Evolutionary conservation across 2,329 filamentous ascomycete species (phyloP), one percentile per base, ranked within the genome.

Genomic region (Colletotrichum neosansevieriae): DNA sequence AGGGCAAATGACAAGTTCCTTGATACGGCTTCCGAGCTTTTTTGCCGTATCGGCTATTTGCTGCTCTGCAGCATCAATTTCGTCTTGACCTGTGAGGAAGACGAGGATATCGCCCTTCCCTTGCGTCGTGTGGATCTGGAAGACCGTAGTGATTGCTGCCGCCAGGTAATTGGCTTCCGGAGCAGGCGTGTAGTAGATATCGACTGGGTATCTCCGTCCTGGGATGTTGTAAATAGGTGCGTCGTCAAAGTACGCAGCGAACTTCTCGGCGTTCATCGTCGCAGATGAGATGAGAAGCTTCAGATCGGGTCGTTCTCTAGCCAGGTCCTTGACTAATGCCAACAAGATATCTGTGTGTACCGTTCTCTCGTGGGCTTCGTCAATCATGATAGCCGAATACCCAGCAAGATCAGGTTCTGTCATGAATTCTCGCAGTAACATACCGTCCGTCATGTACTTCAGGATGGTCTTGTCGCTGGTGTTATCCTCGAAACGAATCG

Each of bases 391-490:
- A 12, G 91, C 93, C 5, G 93, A 92, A 74, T 98, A 98, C 15
- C 89, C 89, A 1, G 89, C 87, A 6, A 98, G 83, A 72, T 95
- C 90, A 0, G 95, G 94, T 74, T 97, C 94, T 0, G 93, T 95
- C 81, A 98, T 88, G 72, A 98, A 92, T 76, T 97, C 94, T 76
- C 94, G 87, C 34, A 98, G 83, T 44, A 98, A 83, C 92, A 98
- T 97, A 76, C 96, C 96, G 75, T 99, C 96, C 0, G 96, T 99
- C 92, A 97, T 95, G 80, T 97, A 98, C 79, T 97, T 97, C 62
- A 99, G 81, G 7, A 95, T 85, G 0, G 96, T 98, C 81, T 97
- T 97, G 74, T 97, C 94, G 76, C 89, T 93, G 0, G 94, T 97
- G 71, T 91, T 90, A 79, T 98, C 93, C 77, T 99, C 96, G 74